Base-by-base conservation (phyloP, 148 eudicot genomes). In the Polygonum maritimum region DNA sequence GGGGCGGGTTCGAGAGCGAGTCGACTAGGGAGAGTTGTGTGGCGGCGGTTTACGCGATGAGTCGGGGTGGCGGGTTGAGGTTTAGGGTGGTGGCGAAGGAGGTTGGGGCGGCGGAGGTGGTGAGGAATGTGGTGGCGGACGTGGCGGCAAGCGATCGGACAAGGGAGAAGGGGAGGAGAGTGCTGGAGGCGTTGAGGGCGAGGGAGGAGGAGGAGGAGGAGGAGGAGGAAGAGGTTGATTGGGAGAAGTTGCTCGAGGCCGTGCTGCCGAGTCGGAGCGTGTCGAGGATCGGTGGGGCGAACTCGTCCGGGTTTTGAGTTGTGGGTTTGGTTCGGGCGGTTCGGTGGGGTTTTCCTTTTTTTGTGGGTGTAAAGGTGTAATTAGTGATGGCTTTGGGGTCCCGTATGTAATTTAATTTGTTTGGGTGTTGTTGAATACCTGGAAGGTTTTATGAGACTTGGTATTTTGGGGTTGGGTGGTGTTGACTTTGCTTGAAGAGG, bases 121-220 rank as follows among this genome's bases (percentile, higher is more conserved):
- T 94, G 60, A 78, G n/a, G 82, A 80, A 81, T 33, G 82, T 84
- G 71, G 86, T 75, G 72, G 86, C 83, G 75, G 81, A 22, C 19
- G 84, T 69, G 2, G 62, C 49, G 2, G 74, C 18, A n/a, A 85
- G 88, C 2, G 88, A 83, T 74, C 71, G 87, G 47, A 81, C 85
- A 0, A 83, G 76, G 76, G 89, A 84, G 78, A 94, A 90, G 84
- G 92, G 85, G 36, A 79, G 86, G 80, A 81, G 81, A 75, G 83
- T 94, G 21, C 12, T 94, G 78, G 91, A 88, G 82, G 62, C 85
- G 76, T 69, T 94, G 82, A 84, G 73, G 65, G 83, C 82, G 18
- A 87, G 80, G 82, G 89, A 91, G 74, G 98, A 91, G 67, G 98
- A 93, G 69, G 94, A 92, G 39, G 94, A 85, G 45, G 95, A 86